Conservation (phyloP, 257 asterid species). For the Craterostigma plantagineum region DNA sequence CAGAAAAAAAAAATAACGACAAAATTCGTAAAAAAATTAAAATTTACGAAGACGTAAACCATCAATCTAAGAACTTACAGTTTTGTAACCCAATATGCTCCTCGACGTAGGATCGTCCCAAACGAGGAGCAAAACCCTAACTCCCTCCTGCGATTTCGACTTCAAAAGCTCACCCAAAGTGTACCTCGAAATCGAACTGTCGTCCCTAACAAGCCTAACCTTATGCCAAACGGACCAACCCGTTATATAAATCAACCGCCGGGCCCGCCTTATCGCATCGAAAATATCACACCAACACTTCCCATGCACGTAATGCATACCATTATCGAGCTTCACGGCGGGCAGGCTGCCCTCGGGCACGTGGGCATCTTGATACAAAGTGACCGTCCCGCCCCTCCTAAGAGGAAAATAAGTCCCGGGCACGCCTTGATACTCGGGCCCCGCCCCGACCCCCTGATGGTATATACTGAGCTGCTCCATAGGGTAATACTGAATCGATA, state of each 20-base stretch:
- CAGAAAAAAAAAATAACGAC: conserved; percentile 5
- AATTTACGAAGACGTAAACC: too few species aligned
- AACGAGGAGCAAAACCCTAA: conserved; percentile 81
- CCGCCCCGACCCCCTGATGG: conserved; percentile 78
- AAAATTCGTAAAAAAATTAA: too few species aligned
- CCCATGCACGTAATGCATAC: conserved; percentile 65
- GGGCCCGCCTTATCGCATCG: conserved; percentile 69
- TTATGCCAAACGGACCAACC: conserved; percentile 99
- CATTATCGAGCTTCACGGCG: conserved; percentile 49
- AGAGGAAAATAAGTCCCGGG: conserved; percentile 91
- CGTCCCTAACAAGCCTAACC: conserved; percentile 83
- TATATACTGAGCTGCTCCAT: conserved; percentile 56
- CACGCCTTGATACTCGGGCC: conserved; percentile 72
- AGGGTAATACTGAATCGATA: conserved; percentile 56
- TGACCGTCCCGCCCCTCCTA: conserved; percentile 78
- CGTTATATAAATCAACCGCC: conserved; percentile 69
- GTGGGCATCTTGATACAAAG: conserved; percentile 96
- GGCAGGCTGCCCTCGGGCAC: conserved; percentile 81
- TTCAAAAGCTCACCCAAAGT: conserved; percentile 85
- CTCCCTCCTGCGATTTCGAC: conserved; percentile 96
- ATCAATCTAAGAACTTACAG: conserved; percentile 43
- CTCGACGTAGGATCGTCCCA: conserved; percentile 99
- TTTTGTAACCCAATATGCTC: conserved; percentile 82
- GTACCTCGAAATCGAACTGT: conserved; percentile 24
- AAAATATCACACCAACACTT: conserved; percentile 89